Base-by-base conservation (phyloP, 371 early-diverging fungal genomes). In the Conidiobolus coronatus region DNA sequence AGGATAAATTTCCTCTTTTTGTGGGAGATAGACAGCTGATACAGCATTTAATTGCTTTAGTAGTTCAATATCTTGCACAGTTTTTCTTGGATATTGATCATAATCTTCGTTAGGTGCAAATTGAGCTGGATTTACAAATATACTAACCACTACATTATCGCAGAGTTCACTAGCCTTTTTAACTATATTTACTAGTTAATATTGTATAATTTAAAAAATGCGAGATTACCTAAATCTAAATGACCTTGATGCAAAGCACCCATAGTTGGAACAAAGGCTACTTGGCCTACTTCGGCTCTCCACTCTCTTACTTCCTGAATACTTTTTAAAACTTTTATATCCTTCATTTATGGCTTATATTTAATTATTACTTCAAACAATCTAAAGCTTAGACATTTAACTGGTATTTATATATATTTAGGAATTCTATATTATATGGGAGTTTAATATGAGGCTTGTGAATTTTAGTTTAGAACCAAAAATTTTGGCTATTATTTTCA, bases 91-190 rank as follows among this genome's bases (percentile, higher is more conserved):
- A 53, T 96, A 96, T 36, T 70, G 67, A 46, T 68, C 78, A 20
- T 92, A 66, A 53, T 96, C 96, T 60, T 96, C 96, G 46, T 77
- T 74, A 0, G 93, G 93, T 1, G 92, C 88, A 56, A 96, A 96
- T 55, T 95, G 96, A 2, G 93, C 81, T 15, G 96, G 96, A 52
- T 95, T 95, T 19, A 95, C 96, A 65, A 92, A 95, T 43, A 95
- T 84, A 40, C 79, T 76, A 20, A 86, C 66, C 0, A 85, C 79
- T 4, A 86, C 83, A 15, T 62, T 53, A 45, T 80, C 77, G 59
- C 77, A 75, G 19, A 67, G 53, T 40, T 58, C 13, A 7, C 66
- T 62, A 0, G 89, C 87, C 9, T 55, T 54, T 22, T 61, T 50
- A 9, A 80, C 81, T 66, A 53, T 42, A 35, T 36, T 13, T 15